These are phyloP conservation scores for Caloboletus inedulis DNA, from an alignment of 1,284 basidiomycete species.

Conservation along the genomic window DNA sequence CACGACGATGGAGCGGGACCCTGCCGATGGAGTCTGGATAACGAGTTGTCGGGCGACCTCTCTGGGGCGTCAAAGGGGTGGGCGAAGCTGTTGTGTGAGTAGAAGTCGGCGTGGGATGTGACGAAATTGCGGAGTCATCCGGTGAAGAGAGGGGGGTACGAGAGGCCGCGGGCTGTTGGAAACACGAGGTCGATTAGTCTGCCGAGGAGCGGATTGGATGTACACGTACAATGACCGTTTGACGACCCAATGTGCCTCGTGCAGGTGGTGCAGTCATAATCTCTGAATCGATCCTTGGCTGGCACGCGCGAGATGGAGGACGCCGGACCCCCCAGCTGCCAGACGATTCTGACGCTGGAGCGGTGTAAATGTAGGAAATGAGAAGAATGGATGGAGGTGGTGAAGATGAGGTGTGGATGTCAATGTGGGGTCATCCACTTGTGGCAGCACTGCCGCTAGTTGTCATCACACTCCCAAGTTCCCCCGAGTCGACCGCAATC, in stretches of 20 bases:
- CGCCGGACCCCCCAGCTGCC: constrained; percentile 4
- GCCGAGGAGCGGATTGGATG: neutral
- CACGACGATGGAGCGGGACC: constrained; percentile 69
- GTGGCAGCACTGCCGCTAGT: constrained; percentile 9
- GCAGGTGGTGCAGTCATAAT: constrained; percentile 19
- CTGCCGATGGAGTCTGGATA: constrained; percentile 56
- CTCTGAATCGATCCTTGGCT: constrained; percentile 1
- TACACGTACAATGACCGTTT: constrained; percentile 20
- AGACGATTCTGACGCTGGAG: neutral
- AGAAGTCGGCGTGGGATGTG: constrained; percentile 13
- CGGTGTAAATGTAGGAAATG: constrained; percentile 1
- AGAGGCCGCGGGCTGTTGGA: constrained; percentile 14
- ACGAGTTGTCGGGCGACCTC: constrained; percentile 38
- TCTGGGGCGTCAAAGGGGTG: constrained; percentile 39
- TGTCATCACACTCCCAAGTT: too few species aligned
- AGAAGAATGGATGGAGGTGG: neutral
- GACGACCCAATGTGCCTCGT: constrained; percentile 10
- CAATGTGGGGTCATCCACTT: constrained; percentile 9
- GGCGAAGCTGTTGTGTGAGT: constrained; percentile 4
- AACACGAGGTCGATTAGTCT: constrained; percentile 14
- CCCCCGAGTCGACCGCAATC: too few species aligned
- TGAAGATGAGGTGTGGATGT: constrained; percentile 2
- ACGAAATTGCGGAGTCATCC: constrained; percentile 11
- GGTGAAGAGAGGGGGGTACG: constrained; percentile 5
- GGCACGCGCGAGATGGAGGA: constrained; percentile 1